A percentile compares a stretch with the other conserved stretches of the same genome.
These are phyloP conservation scores for Pinus albicaulis DNA, from an alignment of 75 land plant genomes.

Conservation along the genomic window DNA sequence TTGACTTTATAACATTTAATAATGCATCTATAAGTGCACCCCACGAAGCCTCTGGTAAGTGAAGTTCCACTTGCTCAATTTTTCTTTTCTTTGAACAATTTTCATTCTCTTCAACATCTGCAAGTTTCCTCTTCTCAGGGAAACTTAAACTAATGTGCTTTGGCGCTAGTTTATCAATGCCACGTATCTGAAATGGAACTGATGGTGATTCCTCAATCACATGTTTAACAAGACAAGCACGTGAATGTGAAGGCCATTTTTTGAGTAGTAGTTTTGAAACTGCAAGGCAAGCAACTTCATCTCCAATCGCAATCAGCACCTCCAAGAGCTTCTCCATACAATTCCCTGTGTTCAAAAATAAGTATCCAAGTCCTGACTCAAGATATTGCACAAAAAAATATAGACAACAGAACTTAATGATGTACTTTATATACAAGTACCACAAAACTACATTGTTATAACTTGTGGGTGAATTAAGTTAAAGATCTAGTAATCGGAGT, in stretches of 20 bases:
- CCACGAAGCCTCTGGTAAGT: constrained; percentile 73
- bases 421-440: neutral
- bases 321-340: constrained; percentile 99
- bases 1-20: constrained; percentile 32
- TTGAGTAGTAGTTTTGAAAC: constrained; percentile 69
- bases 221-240: constrained; percentile 76
- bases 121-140: constrained; percentile 64
- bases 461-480: too few species aligned
- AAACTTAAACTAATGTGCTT: constrained; percentile 73
- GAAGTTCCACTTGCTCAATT: constrained; percentile 43
- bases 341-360: constrained; percentile 56
- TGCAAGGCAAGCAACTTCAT: constrained; percentile 82
- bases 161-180: constrained; percentile 90
- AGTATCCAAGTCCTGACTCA: neutral
- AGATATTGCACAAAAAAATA: neutral
- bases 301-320: constrained; percentile 93
- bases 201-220: constrained; percentile 65
- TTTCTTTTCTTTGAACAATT: constrained; percentile 29
- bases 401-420: neutral
- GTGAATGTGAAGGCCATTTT: constrained; percentile 92
- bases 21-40: constrained; percentile 54
- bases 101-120: constrained; percentile 26
- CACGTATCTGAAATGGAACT: constrained; percentile 57
- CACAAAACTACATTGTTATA: neutral
- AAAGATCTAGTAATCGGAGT: too few species aligned